Percentiles rank a stretch among this genome's conserved stretches.
These are phyloP conservation scores for Aspergillus heteromorphus DNA, from an alignment of 495 filamentous ascomycete species.

Conservation along the genomic window DNA sequence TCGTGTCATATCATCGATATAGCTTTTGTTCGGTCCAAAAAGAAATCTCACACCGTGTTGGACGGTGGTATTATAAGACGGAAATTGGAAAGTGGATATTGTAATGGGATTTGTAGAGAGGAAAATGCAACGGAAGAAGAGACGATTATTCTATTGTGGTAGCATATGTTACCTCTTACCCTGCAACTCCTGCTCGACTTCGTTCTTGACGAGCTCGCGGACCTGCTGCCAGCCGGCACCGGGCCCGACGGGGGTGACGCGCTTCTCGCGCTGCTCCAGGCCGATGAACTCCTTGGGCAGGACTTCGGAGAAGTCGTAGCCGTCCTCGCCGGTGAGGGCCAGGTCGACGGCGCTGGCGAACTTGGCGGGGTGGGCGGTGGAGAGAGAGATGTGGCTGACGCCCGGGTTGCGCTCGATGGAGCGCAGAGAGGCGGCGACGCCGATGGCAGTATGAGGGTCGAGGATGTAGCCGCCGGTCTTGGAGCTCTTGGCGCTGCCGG, in stretches of 20 bases:
- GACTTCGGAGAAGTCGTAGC: constrained; percentile 69
- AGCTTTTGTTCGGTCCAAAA: no score
- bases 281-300: constrained; percentile 75
- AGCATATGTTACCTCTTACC: constrained; percentile 13
- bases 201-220: constrained; percentile 34
- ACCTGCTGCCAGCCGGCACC: constrained; percentile 34
- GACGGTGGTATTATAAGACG: no score
- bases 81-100: neutral
- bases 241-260: constrained; percentile 25
- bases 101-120: neutral
- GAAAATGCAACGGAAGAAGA: no score
- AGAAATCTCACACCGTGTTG: no score
- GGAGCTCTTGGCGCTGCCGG: constrained; percentile 28
- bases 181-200: constrained; percentile 35
- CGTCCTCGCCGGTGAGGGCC: constrained; percentile 60
- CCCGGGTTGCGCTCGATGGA: constrained; percentile 51
- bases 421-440: constrained; percentile 64
- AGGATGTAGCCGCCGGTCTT: constrained; percentile 61
- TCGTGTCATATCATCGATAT: neutral
- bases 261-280: constrained; percentile 54
- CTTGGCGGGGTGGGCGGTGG: constrained; percentile 92
- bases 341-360: constrained; percentile 74
- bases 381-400: constrained; percentile 68
- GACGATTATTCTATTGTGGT: no score
- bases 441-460: constrained; percentile 88